phyloP scores from a whole-genome alignment of 192 early-diverging fungal genomes.

The Dissophora ornata region DNA sequence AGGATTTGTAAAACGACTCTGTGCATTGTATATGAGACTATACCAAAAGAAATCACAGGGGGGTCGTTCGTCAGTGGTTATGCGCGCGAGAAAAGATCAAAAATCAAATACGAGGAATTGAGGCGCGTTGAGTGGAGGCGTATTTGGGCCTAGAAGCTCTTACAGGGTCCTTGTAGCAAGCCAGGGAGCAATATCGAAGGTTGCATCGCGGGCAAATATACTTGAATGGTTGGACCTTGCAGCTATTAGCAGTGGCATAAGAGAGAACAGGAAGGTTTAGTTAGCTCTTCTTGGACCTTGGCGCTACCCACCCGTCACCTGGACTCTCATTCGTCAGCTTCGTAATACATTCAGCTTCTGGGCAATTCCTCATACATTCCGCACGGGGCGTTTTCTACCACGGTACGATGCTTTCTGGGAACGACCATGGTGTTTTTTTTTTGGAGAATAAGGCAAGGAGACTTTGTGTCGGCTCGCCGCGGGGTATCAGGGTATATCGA shows the following conservation, averaged over 20 bases:
- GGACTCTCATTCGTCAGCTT: background rate
- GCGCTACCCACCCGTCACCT: background rate
- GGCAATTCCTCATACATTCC: slow-evolving; percentile 43
- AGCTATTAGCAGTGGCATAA: slow-evolving; percentile 51
- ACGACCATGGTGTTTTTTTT: slow-evolving; percentile 24
- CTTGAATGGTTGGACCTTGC: slow-evolving; percentile 63
- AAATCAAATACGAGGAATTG: too few relatives aligned
- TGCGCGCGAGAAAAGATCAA: slow-evolving; percentile 1
- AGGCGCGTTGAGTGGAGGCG: too few relatives aligned
- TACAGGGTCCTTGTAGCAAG: slow-evolving; percentile 72
- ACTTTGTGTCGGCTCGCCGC: too few relatives aligned
- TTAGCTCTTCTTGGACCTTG: too few relatives aligned
- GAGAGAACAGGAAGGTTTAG: background rate
- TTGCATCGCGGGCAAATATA: slow-evolving; percentile 78
- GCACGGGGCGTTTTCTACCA: slow-evolving; percentile 29
- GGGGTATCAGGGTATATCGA: too few relatives aligned
- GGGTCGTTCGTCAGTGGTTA: slow-evolving; percentile 38
- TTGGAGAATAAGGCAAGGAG: slow-evolving; percentile 1
- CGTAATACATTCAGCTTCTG: too few relatives aligned
- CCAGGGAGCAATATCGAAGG: slow-evolving; percentile 71
- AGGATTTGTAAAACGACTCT: slow-evolving; percentile 72
- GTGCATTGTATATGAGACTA: slow-evolving; percentile 62
- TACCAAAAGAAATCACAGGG: too few relatives aligned
- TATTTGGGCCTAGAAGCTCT: slow-evolving; percentile 5
- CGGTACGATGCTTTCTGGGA: slow-evolving; percentile 27